Evolutionary conservation across 352 stramenopile genomes (phyloP).

Genomic region (Globisporangium canariense): DNA sequence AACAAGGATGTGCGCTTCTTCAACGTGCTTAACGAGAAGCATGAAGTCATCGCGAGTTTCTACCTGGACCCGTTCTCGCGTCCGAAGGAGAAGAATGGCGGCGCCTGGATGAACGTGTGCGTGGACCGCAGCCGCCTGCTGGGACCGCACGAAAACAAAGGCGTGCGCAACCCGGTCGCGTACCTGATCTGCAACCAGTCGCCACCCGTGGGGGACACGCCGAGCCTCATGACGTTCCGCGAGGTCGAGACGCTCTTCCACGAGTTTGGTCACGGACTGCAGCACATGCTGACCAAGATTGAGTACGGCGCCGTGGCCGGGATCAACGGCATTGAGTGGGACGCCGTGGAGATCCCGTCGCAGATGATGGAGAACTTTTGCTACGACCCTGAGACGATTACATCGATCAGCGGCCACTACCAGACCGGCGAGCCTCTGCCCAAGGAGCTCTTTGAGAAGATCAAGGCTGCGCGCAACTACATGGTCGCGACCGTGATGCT

Average conservation of each 20-base stretch:
- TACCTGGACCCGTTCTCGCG: constrained; percentile 97
- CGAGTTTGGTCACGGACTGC: constrained; percentile 95
- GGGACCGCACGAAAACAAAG: constrained; percentile 43
- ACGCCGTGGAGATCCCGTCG: constrained; percentile 96
- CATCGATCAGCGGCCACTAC: constrained; percentile 78
- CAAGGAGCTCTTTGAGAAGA: constrained; percentile 94
- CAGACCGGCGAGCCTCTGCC: constrained; percentile 90
- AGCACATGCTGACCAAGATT: constrained; percentile 98
- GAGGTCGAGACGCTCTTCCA: constrained; percentile 97
- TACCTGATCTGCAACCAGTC: constrained; percentile 99
- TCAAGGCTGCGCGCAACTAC: constrained; percentile 94
- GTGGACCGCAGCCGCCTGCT: constrained; percentile 92
- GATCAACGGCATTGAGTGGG: constrained; percentile 98
- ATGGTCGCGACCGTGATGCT: constrained; percentile 94
- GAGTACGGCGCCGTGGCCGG: constrained; percentile 94
- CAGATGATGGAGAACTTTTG: constrained; percentile 99
- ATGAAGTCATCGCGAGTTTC: constrained; percentile 92
- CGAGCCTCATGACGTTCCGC: constrained; percentile 97
- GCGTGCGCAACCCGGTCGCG: constrained; percentile 89
- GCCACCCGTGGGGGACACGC: constrained; percentile 89
- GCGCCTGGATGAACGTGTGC: constrained; percentile 98
- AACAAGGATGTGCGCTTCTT: constrained; percentile 97
- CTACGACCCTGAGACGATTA: constrained; percentile 91
- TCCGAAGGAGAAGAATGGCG: constrained; percentile 95
- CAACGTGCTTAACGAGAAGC: constrained; percentile 84